A percentile compares a stretch with the other conserved stretches of the same genome.
phyloP scores from a whole-genome alignment of 2,329 filamentous ascomycete genomes.

The Coleophoma cylindrospora region DNA sequence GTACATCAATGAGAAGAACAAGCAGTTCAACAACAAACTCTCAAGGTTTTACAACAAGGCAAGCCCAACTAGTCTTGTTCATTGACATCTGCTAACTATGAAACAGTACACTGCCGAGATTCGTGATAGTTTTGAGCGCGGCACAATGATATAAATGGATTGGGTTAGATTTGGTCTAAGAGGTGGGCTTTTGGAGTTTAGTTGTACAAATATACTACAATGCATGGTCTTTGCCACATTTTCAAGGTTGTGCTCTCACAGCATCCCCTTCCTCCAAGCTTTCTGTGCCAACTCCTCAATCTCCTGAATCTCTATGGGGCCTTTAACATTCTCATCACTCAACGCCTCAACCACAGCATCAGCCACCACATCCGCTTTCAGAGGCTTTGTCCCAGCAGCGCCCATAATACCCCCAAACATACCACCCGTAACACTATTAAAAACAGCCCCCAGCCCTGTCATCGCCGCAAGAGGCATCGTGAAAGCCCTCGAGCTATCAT shows the following conservation, averaged over 20 bases:
- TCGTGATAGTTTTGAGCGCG: slow-evolving; percentile 93
- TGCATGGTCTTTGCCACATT: slow-evolving; percentile 11
- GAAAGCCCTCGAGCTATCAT: slow-evolving; percentile 74
- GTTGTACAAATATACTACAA: slow-evolving; percentile 15
- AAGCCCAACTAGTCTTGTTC: slow-evolving; percentile 15
- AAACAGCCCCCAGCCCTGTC: slow-evolving; percentile 66
- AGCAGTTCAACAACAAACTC: slow-evolving; percentile 99
- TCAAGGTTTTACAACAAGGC: slow-evolving; percentile 92
- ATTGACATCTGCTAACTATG: slow-evolving; percentile 15
- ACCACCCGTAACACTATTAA: slow-evolving; percentile 75
- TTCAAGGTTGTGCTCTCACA: slow-evolving; percentile 42
- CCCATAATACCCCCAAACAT: slow-evolving; percentile 74
- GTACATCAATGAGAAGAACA: slow-evolving; percentile 99
- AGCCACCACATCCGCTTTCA: slow-evolving; percentile 82
- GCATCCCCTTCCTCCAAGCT: slow-evolving; percentile 87
- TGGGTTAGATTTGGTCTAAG: slow-evolving; percentile 3
- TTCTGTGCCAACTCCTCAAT: slow-evolving; percentile 79
- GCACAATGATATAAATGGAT: slow-evolving; percentile 74
- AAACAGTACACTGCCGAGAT: slow-evolving; percentile 85
- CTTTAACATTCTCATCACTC: slow-evolving; percentile 65
- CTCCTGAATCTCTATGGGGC: slow-evolving; percentile 70
- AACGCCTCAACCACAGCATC: slow-evolving; percentile 88
- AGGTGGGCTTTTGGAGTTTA: slow-evolving; percentile 5
- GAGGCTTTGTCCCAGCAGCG: slow-evolving; percentile 75
- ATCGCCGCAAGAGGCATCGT: slow-evolving; percentile 81